phyloP scores from a whole-genome alignment of 495 filamentous ascomycete species.

The Staphylotrichum tortipilum region DNA sequence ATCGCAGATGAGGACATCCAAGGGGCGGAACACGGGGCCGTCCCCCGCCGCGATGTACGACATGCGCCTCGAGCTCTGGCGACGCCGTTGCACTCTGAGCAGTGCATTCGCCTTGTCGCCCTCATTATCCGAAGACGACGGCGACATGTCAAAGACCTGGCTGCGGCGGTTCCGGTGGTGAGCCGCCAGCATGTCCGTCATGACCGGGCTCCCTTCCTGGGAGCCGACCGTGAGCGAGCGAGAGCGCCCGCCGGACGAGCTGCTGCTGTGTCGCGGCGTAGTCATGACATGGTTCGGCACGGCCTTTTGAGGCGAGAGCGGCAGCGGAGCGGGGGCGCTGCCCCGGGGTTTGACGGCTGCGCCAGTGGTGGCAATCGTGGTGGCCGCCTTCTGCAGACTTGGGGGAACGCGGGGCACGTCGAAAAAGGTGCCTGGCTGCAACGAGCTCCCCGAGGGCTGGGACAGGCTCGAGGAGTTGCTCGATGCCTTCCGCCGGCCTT shows the following conservation, averaged over 20 bases:
- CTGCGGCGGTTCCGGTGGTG: conserved; percentile 83
- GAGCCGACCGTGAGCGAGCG: conserved; percentile 92
- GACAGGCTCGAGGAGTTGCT: conserved; percentile 79
- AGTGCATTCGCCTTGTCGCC: conserved; percentile 83
- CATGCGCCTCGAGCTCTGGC: conserved; percentile 84
- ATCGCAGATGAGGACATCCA: conserved; percentile 94
- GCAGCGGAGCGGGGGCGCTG: conserved; percentile 39
- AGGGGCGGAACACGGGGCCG: conserved; percentile 76
- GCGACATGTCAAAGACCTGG: conserved; percentile 92
- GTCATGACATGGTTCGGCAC: conserved; percentile 26
- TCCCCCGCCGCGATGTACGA: conserved; percentile 70
- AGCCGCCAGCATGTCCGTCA: conserved; percentile 58
- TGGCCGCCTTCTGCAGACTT: conserved; percentile 50
- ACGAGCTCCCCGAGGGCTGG: conserved; percentile 61
- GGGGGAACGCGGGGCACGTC: conserved; percentile 57
- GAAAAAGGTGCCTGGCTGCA: conserved; percentile 67
- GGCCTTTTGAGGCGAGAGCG: conserved; percentile 43
- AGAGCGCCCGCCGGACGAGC: conserved; percentile 47
- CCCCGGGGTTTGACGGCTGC: conserved; percentile 70
- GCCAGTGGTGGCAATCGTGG: conserved; percentile 55
- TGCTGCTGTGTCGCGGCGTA: conserved; percentile 39
- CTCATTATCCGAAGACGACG: conserved; percentile 96
- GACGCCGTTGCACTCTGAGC: conserved; percentile 82
- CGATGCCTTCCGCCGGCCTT: conserved; percentile 56
- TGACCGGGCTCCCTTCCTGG: conserved; percentile 67